These are phyloP conservation scores for Articulospora tetracladia DNA, from an alignment of 495 filamentous ascomycete species.

Conservation along the genomic window DNA sequence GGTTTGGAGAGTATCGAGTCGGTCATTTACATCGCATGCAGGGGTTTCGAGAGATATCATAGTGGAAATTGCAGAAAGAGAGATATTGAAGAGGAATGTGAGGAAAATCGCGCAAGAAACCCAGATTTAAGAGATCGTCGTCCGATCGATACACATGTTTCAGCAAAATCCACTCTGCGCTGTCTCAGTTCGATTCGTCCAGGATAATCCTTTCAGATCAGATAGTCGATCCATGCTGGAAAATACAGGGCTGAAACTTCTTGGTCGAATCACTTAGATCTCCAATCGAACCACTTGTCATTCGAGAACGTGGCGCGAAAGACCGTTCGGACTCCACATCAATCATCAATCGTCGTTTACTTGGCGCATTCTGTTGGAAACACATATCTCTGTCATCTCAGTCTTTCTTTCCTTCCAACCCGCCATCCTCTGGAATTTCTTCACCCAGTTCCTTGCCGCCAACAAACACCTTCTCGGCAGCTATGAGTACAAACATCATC, in stretches of 20 bases:
- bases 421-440: background rate
- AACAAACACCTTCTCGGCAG: background rate
- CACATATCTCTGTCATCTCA: background rate
- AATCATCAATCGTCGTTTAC: background rate
- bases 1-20: background rate
- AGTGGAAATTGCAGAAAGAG: background rate
- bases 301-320: background rate
- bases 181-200: background rate
- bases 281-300: background rate
- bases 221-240: background rate
- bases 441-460: background rate
- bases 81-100: background rate
- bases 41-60: background rate
- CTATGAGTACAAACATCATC: slow-evolving; percentile 1
- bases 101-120: background rate
- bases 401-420: background rate
- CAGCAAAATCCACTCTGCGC: background rate
- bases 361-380: background rate
- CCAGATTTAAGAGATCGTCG: background rate
- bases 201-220: background rate
- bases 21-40: background rate
- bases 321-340: background rate
- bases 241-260: background rate
- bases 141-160: background rate
- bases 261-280: background rate